Evolutionary conservation across 257 asterid species (phyloP).

Genomic region (Solanum chiquidenum): DNA sequence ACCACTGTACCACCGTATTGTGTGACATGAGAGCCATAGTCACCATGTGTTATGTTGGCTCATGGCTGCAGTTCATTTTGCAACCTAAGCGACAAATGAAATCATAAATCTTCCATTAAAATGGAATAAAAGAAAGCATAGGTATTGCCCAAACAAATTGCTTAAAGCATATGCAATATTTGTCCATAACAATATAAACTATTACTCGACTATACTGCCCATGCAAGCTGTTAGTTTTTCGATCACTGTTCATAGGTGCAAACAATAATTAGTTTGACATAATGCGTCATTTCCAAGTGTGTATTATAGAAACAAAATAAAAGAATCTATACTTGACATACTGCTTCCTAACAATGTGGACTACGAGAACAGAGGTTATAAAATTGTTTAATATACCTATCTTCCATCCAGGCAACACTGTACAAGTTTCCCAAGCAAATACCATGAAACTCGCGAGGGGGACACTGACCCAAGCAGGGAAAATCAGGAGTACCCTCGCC

Average conservation of each 20-base stretch:
- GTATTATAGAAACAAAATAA: background rate
- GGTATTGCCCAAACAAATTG: background rate
- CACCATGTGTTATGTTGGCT: background rate
- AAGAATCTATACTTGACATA: background rate
- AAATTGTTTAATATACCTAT: slow-evolving; percentile 31
- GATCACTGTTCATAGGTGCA: background rate
- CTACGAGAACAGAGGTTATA: background rate
- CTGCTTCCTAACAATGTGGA: background rate
- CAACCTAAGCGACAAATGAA: slow-evolving; percentile 19
- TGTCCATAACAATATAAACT: background rate
- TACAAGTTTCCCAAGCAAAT: slow-evolving; percentile 58
- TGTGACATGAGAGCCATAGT: background rate
- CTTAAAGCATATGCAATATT: background rate
- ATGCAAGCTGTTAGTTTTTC: background rate
- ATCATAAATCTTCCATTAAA: background rate
- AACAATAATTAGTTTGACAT: background rate
- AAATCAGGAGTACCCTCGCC: slow-evolving; percentile 67
- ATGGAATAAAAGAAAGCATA: background rate
- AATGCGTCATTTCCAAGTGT: background rate
- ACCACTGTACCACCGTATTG: background rate
- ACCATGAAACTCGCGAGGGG: background rate
- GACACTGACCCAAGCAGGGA: slow-evolving; percentile 41
- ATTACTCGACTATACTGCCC: background rate
- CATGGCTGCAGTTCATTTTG: background rate
- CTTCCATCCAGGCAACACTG: slow-evolving; percentile 98